A percentile compares a stretch with the other conserved stretches of the same genome.
Evolutionary conservation across 2,329 filamentous ascomycete genomes (phyloP).

Genomic region (Arthroderma uncinatum): DNA sequence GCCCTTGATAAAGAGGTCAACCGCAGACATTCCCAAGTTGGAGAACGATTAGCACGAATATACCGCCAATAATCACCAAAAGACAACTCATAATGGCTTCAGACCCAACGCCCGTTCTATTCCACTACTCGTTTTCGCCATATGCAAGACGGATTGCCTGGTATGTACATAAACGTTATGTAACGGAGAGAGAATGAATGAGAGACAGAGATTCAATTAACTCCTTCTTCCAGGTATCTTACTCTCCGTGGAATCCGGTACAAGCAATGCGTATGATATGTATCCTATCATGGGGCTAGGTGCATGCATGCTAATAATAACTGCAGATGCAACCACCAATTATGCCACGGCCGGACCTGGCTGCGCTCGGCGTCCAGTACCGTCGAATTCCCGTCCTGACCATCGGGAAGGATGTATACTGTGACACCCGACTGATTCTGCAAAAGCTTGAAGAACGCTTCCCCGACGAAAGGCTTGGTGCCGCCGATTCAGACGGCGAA

Average conservation of each 20-base stretch:
- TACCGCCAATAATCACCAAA: too few relatives aligned
- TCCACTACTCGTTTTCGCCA: constrained; percentile 56
- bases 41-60: too few relatives aligned
- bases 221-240: constrained; percentile 44
- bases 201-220: not conserved
- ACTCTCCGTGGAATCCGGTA: constrained; percentile 54
- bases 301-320: constrained; percentile 5
- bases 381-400: constrained; percentile 58
- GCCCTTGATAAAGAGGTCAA: not conserved
- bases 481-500: constrained; percentile 26
- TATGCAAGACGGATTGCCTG: constrained; percentile 51
- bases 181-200: not conserved
- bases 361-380: constrained; percentile 51
- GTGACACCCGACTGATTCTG: constrained; percentile 59
- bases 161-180: constrained; percentile 6
- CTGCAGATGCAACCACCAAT: constrained; percentile 52
- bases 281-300: not conserved
- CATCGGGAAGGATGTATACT: constrained; percentile 57
- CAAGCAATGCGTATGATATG: constrained; percentile 52
- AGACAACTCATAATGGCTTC: not conserved
- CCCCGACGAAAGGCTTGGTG: constrained; percentile 34
- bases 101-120: constrained; percentile 43
- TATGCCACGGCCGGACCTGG: constrained; percentile 56
- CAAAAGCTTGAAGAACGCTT: constrained; percentile 50
- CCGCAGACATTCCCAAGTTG: too few relatives aligned